These are phyloP conservation scores for Phaseolus coccineus DNA, from an alignment of 331 rosid species.

Conservation along the genomic window DNA sequence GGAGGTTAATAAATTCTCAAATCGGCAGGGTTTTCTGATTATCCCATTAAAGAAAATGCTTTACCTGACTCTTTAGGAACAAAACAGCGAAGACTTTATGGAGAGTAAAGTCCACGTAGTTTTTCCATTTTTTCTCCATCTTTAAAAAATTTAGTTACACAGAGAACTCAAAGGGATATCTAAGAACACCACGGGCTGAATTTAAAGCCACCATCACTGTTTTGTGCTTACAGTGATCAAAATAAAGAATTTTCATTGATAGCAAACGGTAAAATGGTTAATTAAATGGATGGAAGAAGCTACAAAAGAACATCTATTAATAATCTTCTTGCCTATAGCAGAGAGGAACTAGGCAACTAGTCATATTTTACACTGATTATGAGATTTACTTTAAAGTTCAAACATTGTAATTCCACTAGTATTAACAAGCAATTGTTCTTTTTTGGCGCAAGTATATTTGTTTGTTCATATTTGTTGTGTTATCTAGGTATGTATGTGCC, in stretches of 20 bases:
- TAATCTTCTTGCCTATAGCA: slow-evolving; percentile 25
- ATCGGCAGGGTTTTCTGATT: slow-evolving; percentile 28
- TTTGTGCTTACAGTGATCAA: slow-evolving; percentile 29
- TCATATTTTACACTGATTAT: slow-evolving; percentile 33
- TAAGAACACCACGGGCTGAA: background rate
- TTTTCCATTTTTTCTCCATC: background rate
- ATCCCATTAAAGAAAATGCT: slow-evolving; percentile 33
- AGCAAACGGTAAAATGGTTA: slow-evolving; percentile 50
- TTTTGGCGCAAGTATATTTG: background rate
- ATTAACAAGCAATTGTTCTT: slow-evolving; percentile 16
- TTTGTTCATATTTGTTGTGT: slow-evolving; percentile 5
- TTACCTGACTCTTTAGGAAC: background rate
- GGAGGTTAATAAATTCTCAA: slow-evolving; percentile 29
- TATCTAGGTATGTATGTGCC: slow-evolving; percentile 23
- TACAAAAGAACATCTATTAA: slow-evolving; percentile 39
- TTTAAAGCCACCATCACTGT: background rate
- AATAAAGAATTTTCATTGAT: slow-evolving; percentile 36
- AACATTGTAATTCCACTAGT: slow-evolving; percentile 25
- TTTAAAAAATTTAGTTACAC: slow-evolving; percentile 26
- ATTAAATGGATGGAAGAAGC: slow-evolving; percentile 39
- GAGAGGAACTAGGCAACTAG: background rate
- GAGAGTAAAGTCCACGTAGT: slow-evolving; percentile 43
- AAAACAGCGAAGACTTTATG: slow-evolving; percentile 44
- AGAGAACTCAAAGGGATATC: slow-evolving; percentile 18
- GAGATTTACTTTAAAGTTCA: slow-evolving; percentile 10